Evolutionary conservation across 2,329 filamentous ascomycete genomes (phyloP).

Genomic region (Phialophora verrucosa): DNA sequence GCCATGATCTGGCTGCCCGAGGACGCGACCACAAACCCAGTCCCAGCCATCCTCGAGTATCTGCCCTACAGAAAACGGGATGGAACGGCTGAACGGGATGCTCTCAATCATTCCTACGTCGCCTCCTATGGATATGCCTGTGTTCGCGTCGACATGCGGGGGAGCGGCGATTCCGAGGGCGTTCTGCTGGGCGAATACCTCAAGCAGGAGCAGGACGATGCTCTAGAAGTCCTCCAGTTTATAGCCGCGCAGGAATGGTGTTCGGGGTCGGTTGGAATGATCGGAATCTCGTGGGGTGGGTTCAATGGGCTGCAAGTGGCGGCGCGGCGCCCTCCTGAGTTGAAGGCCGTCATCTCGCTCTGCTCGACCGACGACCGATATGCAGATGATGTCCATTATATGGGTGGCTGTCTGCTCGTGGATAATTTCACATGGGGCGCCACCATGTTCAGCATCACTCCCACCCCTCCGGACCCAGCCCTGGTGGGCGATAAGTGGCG

Average conservation of each 20-base stretch:
- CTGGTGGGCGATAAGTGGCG: background rate
- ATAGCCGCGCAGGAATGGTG: background rate
- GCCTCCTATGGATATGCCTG: slow-evolving; percentile 27
- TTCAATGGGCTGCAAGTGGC: background rate
- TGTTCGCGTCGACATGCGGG: slow-evolving; percentile 28
- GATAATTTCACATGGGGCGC: background rate
- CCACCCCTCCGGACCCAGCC: background rate
- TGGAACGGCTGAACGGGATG: background rate
- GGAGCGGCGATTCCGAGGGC: slow-evolving; percentile 24
- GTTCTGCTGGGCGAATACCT: slow-evolving; percentile 14
- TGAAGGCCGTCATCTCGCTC: slow-evolving; percentile 23
- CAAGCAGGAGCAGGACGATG: background rate
- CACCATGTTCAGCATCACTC: background rate
- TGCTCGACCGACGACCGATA: slow-evolving; percentile 26
- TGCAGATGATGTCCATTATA: slow-evolving; percentile 6
- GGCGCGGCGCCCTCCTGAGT: slow-evolving; percentile 16
- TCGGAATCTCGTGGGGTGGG: background rate
- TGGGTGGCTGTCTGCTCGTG: background rate
- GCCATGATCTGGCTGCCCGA: background rate
- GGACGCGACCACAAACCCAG: background rate
- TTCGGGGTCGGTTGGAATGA: background rate
- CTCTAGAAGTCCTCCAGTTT: background rate
- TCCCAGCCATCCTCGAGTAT: background rate
- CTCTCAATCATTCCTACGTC: slow-evolving; percentile 7
- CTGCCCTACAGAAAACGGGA: background rate